Percentiles rank a stretch among this genome's conserved stretches.
Conservation (phyloP, 208 protist species). For the Trypanosoma boissoni region DNA sequence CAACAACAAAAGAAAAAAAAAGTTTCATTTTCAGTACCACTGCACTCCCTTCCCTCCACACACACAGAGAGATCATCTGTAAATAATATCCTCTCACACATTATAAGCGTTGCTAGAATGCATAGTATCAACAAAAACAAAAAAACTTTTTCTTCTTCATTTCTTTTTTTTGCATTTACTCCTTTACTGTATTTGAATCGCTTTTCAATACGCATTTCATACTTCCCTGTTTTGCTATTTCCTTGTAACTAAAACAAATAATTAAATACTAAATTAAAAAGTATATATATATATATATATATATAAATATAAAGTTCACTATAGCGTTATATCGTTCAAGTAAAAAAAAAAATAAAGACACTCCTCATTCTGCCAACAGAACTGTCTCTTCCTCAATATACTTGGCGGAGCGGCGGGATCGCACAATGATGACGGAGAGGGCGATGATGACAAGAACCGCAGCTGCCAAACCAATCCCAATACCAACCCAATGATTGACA, state of each 20-base stretch:
- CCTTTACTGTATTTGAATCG: neutral
- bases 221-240: neutral
- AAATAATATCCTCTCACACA: neutral
- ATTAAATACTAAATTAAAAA: neutral
- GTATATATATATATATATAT: conserved; percentile 8
- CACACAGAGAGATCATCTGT: neutral
- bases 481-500: neutral
- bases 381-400: neutral
- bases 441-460: conserved; percentile 4
- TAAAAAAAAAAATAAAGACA: neutral
- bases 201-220: too few relatives aligned
- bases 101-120: neutral
- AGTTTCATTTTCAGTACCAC: too few relatives aligned
- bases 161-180: conserved; percentile 6
- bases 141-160: conserved; percentile 2
- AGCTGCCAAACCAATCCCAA: neutral
- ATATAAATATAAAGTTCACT: conserved; percentile 9
- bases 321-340: neutral
- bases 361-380: neutral
- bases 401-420: neutral
- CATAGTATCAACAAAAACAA: conserved; percentile 9
- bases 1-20: too few relatives aligned
- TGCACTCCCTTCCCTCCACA: too few relatives aligned
- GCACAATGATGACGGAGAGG: neutral
- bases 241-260: neutral